phyloP scores from a whole-genome alignment of 805 yeast genomes.

The Saccharomycopsis capsularis region DNA sequence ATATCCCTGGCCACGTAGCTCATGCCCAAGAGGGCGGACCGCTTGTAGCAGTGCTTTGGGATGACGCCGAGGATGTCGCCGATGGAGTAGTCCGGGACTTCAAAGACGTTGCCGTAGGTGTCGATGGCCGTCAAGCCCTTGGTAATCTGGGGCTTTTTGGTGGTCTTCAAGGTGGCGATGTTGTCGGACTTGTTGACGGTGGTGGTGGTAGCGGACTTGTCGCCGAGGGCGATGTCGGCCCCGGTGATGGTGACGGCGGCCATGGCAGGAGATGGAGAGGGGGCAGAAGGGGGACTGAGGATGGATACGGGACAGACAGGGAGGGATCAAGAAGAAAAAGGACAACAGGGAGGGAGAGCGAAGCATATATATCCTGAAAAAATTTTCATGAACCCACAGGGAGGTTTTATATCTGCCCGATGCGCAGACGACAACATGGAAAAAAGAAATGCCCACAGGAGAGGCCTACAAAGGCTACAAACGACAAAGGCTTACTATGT shows the following conservation, averaged over 20 bases:
- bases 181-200: constrained; percentile 19
- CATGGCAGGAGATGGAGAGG: constrained; percentile 22
- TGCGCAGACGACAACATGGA: too few relatives aligned
- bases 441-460: too few relatives aligned
- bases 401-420: too few relatives aligned
- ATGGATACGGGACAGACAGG: background rate
- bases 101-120: constrained; percentile 46
- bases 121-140: constrained; percentile 36
- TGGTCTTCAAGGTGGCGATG: constrained; percentile 23
- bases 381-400: too few relatives aligned
- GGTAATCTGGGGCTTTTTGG: constrained; percentile 8
- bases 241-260: constrained; percentile 32
- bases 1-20: constrained; percentile 50
- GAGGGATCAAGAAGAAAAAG: background rate
- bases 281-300: background rate
- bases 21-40: constrained; percentile 43
- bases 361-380: too few relatives aligned
- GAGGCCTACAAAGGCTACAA: too few relatives aligned
- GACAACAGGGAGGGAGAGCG: background rate
- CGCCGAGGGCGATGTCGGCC: constrained; percentile 2
- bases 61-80: constrained; percentile 50
- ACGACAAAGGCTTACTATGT: too few relatives aligned
- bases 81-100: constrained; percentile 57
- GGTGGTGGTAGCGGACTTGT: constrained; percentile 4
- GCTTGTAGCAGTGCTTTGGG: constrained; percentile 55